phyloP scores from a whole-genome alignment of 805 yeast species.

The Tetrapisispora taiwanensis region DNA sequence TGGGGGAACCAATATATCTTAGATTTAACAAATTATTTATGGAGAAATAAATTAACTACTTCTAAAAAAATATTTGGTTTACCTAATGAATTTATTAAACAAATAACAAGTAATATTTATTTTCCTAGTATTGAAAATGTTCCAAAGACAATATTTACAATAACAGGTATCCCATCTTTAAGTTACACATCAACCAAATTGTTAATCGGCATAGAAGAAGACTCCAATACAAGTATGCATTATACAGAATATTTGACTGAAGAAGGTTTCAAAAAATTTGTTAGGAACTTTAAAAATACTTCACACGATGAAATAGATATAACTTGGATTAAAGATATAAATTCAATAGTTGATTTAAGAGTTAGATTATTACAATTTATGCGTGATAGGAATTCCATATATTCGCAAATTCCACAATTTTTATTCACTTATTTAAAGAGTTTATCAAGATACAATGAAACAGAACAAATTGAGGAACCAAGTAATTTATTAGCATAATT shows the following conservation, averaged over 20 bases:
- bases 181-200: constrained; percentile 10
- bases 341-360: constrained; percentile 37
- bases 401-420: constrained; percentile 39
- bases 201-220: constrained; percentile 9
- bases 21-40: constrained; percentile 23
- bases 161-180: constrained; percentile 19
- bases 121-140: constrained; percentile 8
- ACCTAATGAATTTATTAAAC: constrained; percentile 17
- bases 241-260: constrained; percentile 13
- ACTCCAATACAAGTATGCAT: neutral
- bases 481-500: neutral
- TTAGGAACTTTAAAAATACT: neutral
- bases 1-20: constrained; percentile 19
- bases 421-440: constrained; percentile 47
- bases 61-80: constrained; percentile 14
- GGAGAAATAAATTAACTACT: constrained; percentile 21
- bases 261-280: constrained; percentile 15
- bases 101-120: constrained; percentile 8
- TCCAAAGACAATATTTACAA: constrained; percentile 12
- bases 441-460: constrained; percentile 24
- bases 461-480: too few relatives aligned
- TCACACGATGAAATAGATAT: neutral
- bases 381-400: constrained; percentile 28
- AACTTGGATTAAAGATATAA: constrained; percentile 10
- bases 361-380: constrained; percentile 36